A percentile compares a stretch with the other conserved stretches of the same genome.
These are phyloP conservation scores for Xylaria multiplex DNA, from an alignment of 2,329 filamentous ascomycete species.

Conservation along the genomic window DNA sequence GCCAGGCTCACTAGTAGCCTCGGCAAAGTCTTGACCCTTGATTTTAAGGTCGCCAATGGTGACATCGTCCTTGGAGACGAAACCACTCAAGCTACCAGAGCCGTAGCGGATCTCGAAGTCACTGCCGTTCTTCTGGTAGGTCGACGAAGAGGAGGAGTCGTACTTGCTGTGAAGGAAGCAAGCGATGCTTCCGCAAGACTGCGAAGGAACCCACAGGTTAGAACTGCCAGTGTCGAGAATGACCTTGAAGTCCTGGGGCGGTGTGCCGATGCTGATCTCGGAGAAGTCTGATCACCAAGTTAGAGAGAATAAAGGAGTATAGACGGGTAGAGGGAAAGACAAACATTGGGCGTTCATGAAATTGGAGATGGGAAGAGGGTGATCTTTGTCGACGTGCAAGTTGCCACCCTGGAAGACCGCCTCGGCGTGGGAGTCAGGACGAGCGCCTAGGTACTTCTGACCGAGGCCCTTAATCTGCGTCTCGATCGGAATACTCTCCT, in stretches of 20 bases:
- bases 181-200: conserved; percentile 91
- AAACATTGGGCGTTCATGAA: conserved; percentile 99
- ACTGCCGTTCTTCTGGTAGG: conserved; percentile 93
- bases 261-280: conserved; percentile 91
- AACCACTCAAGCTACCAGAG: conserved; percentile 92
- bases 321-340: conserved; percentile 49
- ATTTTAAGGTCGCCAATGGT: conserved; percentile 89
- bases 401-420: conserved; percentile 82
- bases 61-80: conserved; percentile 88
- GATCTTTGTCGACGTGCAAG: conserved; percentile 71
- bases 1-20: conserved; percentile 94
- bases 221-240: conserved; percentile 98
- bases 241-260: conserved; percentile 96
- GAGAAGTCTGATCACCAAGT: conserved; percentile 78
- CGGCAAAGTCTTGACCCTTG: conserved; percentile 92
- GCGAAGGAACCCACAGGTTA: conserved; percentile 97
- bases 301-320: neutral
- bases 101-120: conserved; percentile 95
- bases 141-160: conserved; percentile 87
- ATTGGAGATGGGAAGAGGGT: conserved; percentile 92
- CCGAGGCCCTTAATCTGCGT: conserved; percentile 83
- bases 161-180: conserved; percentile 99
- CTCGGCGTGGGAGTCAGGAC: conserved; percentile 74
- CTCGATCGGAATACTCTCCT: conserved; percentile 83
- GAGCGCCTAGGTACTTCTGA: conserved; percentile 95